These are phyloP conservation scores for Aspergillus puulaauensis DNA, from an alignment of 2,329 filamentous ascomycete species.

Conservation along the genomic window DNA sequence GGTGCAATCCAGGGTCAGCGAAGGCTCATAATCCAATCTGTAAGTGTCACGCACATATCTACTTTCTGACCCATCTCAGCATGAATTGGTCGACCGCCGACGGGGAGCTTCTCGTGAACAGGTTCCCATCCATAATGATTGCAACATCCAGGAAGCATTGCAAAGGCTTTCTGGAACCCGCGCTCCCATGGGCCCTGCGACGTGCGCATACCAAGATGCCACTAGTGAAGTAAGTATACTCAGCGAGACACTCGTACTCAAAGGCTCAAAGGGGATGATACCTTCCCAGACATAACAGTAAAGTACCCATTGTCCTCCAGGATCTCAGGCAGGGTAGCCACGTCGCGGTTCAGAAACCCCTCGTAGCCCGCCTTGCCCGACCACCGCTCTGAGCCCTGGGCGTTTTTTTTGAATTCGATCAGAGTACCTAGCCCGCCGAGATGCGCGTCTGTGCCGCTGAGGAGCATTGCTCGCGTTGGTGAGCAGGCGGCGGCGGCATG, in stretches of 20 bases:
- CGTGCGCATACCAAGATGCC: slow-evolving; percentile 35
- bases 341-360: slow-evolving; percentile 34
- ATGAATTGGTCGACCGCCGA: slow-evolving; percentile 11
- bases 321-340: slow-evolving; percentile 36
- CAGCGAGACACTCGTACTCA: no score
- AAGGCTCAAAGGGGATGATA: not conserved
- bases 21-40: not conserved
- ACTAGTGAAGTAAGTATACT: slow-evolving; percentile 7
- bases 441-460: slow-evolving; percentile 35
- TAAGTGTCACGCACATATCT: slow-evolving; percentile 17
- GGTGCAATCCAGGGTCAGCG: not conserved
- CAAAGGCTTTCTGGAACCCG: slow-evolving; percentile 31
- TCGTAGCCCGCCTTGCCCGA: slow-evolving; percentile 34
- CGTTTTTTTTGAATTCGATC: slow-evolving; percentile 7
- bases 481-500: slow-evolving; percentile 62
- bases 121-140: slow-evolving; percentile 41
- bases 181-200: slow-evolving; percentile 27
- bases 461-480: slow-evolving; percentile 35
- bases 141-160: slow-evolving; percentile 27
- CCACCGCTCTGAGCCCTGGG: not conserved
- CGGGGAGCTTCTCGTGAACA: not conserved
- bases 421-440: slow-evolving; percentile 34
- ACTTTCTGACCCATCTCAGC: slow-evolving; percentile 3
- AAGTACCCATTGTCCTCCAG: slow-evolving; percentile 35
- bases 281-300: slow-evolving; percentile 37